Evolutionary conservation across 495 filamentous ascomycete species (phyloP), one percentile per base, ranked within the genome.

Genomic region (Penicillium cataractarum): DNA sequence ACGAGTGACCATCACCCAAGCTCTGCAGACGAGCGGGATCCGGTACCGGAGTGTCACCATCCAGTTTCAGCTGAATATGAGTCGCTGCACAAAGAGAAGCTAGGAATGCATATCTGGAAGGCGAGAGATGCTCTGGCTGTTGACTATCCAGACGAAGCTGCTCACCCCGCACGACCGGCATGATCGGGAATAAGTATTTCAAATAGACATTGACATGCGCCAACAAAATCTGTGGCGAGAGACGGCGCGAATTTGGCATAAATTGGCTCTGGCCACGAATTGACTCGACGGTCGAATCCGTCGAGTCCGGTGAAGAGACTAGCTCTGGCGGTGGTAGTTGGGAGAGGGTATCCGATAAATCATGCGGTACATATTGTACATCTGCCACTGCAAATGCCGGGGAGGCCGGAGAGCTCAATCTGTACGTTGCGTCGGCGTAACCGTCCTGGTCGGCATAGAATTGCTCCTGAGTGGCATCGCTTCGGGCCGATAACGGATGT

Each of bases 21-120:
- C 80, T 80, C 71, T 84, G 75, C 64, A 78, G 76, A 55, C 84
- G 83, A 31, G 75, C 76, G 22, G 84, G 78, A 50, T 84, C 82
- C 52, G 87, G 78, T 29, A 79, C 79, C 6, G 79, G 72, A 0
- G 84, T 83, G 27, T 85, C 78, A 4, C 78, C 82, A 78, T 84
- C 78, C 0, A 86, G 62, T 19, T 80, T 77, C 42, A 94, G 87
- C 68, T 96, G 92, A 22, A 95, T 91, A 78, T 93, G 86, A 68
- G 93, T 92, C 67, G 90, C 93, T 1, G 90, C 90, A 69, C 90
- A 95, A 3, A 97, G 75, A 7, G 92, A 87, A 3, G 86, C 86
- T 39, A 97, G 72, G 39, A 96, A 84, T 50, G 91, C 92, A 75
- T 97, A 96, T 13, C 89, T 83, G 61, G 90, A 89, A 22, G 86